Percentiles rank a stretch among this genome's conserved stretches.
These are phyloP conservation scores for Kodamaea neixiangensis DNA, from an alignment of 805 yeast genomes.

Conservation along the genomic window DNA sequence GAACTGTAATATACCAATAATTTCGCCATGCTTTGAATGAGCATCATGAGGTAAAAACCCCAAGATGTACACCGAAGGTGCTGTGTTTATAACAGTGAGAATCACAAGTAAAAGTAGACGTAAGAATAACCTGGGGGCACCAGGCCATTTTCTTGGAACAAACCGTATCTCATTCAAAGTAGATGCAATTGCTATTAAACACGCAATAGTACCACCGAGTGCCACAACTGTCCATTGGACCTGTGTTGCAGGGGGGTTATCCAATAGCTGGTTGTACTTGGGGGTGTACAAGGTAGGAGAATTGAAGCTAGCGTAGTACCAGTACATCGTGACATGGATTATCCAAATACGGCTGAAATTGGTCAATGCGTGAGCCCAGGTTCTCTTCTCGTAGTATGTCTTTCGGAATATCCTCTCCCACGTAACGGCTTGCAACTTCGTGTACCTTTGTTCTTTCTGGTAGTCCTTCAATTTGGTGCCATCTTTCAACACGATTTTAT, in stretches of 20 bases:
- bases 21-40: constrained; percentile 23
- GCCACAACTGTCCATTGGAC: constrained; percentile 46
- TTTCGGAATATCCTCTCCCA: constrained; percentile 48
- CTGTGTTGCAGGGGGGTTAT: constrained; percentile 49
- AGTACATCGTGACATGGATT: constrained; percentile 50
- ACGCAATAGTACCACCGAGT: constrained; percentile 48
- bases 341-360: constrained; percentile 57
- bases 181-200: constrained; percentile 27
- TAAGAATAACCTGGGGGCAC: constrained; percentile 17
- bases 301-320: constrained; percentile 55
- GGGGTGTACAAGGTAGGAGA: constrained; percentile 51
- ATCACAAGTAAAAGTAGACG: constrained; percentile 19
- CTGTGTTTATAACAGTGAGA: constrained; percentile 22
- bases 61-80: constrained; percentile 33
- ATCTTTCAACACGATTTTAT: constrained; percentile 33
- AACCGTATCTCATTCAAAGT: constrained; percentile 25
- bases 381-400: constrained; percentile 48
- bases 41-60: constrained; percentile 26
- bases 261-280: constrained; percentile 38
- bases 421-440: constrained; percentile 29
- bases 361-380: constrained; percentile 52
- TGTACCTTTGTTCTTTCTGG: constrained; percentile 32
- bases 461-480: constrained; percentile 30
- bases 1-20: constrained; percentile 28
- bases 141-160: constrained; percentile 29